These are phyloP conservation scores for Thymus quinquecostatus DNA, from an alignment of 257 asterid species.

Conservation along the genomic window DNA sequence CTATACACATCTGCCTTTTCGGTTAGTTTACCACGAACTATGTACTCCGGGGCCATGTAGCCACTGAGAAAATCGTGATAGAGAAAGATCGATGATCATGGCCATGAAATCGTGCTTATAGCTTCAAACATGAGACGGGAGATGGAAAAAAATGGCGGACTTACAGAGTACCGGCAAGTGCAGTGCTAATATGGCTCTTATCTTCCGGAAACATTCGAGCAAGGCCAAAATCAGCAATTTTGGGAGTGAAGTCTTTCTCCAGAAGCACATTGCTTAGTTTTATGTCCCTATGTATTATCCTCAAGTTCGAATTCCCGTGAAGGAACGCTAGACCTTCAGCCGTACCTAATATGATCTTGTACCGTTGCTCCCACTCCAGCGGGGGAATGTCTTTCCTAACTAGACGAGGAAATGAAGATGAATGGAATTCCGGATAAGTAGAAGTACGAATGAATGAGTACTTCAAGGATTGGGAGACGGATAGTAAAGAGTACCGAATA, in stretches of 20 bases:
- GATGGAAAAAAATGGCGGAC: constrained; percentile 2
- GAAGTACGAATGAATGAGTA: neutral
- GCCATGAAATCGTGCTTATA: neutral
- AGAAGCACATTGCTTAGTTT: constrained; percentile 67
- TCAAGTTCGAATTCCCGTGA: constrained; percentile 53
- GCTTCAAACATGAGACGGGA: neutral
- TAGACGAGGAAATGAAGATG: constrained; percentile 27
- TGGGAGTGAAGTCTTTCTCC: constrained; percentile 56
- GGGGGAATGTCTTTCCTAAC: constrained; percentile 49
- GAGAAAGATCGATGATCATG: neutral
- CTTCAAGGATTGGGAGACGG: constrained; percentile 1
- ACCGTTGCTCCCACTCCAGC: constrained; percentile 61
- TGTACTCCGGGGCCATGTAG: constrained; percentile 83
- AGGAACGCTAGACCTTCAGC: constrained; percentile 77
- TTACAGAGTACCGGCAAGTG: constrained; percentile 76
- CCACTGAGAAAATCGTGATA: constrained; percentile 44
- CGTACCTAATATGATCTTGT: constrained; percentile 56
- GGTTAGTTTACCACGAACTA: constrained; percentile 63
- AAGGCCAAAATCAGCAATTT: constrained; percentile 79
- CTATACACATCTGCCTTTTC: constrained; percentile 79
- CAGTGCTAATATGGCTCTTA: constrained; percentile 64
- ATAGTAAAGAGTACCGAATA: constrained; percentile 46
- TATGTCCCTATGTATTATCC: constrained; percentile 76
- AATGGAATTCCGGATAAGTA: neutral
- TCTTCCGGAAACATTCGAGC: constrained; percentile 71